These are phyloP conservation scores for Candida stauntonica DNA, from an alignment of 805 yeast genomes.

Conservation along the genomic window DNA sequence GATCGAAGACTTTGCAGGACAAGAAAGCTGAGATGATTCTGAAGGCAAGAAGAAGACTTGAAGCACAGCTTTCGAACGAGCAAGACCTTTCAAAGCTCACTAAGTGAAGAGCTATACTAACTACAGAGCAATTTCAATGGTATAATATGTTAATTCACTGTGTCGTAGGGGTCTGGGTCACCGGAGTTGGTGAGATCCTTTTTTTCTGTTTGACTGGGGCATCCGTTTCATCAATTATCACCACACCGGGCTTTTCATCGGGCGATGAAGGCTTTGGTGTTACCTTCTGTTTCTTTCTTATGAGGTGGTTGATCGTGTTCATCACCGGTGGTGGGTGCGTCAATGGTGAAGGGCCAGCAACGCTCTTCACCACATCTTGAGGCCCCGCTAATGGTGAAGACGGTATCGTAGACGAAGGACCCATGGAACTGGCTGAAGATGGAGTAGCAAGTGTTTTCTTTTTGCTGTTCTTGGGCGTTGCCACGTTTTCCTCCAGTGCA, in stretches of 20 bases:
- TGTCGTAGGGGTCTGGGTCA: constrained; percentile 2
- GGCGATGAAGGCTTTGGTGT: constrained; percentile 1
- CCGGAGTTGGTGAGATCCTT: constrained; percentile 13
- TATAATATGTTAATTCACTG: not conserved
- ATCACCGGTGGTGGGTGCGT: constrained; percentile 8
- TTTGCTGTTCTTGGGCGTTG: constrained; percentile 11
- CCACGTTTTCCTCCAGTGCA: constrained; percentile 5
- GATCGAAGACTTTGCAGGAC: constrained; percentile 40
- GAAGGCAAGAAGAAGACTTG: constrained; percentile 58
- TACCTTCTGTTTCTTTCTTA: constrained; percentile 7
- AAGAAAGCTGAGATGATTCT: constrained; percentile 56
- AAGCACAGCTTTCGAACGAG: constrained; percentile 27
- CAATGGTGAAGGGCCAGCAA: constrained; percentile 3
- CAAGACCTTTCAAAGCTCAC: constrained; percentile 20
- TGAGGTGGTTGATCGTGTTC: constrained; percentile 8
- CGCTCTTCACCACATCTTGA: not conserved
- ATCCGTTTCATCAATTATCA: constrained; percentile 4
- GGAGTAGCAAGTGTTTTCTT: constrained; percentile 2
- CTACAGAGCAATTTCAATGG: too few species aligned
- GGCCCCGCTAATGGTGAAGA: constrained; percentile 7
- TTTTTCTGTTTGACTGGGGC: constrained; percentile 31
- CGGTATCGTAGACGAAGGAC: not conserved
- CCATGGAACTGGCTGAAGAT: not conserved
- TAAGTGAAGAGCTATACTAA: too few species aligned
- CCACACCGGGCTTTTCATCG: constrained; percentile 1